phyloP scores from a whole-genome alignment of 805 yeast genomes.

The Nakazawaea wyomingensis region DNA sequence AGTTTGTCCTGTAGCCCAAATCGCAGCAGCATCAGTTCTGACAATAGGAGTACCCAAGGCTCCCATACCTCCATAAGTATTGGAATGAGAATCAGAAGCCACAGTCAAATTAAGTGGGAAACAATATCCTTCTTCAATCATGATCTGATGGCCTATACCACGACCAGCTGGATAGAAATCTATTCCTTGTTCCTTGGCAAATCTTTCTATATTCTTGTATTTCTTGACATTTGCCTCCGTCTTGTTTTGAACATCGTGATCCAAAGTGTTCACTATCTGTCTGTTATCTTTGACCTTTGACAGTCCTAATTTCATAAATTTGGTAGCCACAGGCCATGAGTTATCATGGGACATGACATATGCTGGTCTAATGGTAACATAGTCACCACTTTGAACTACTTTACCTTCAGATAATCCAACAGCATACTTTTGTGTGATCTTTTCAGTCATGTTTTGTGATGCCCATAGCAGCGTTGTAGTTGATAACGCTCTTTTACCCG shows the following conservation, averaged over 20 bases:
- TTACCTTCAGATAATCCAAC: conserved; percentile 78
- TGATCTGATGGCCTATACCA: conserved; percentile 98
- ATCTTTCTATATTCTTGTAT: conserved; percentile 81
- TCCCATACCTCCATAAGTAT: conserved; percentile 97
- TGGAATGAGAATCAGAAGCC: conserved; percentile 96
- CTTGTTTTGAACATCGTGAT: conserved; percentile 96
- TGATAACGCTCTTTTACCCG: conserved; percentile 13
- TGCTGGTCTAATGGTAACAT: conserved; percentile 90
- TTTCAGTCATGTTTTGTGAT: conserved; percentile 89
- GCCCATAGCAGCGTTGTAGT: conserved; percentile 18
- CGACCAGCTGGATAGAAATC: conserved; percentile 98
- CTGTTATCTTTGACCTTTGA: conserved; percentile 72
- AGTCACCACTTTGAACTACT: conserved; percentile 82
- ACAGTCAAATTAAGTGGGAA: conserved; percentile 91
- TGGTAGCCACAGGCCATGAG: conserved; percentile 98
- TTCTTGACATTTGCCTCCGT: conserved; percentile 83
- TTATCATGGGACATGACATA: conserved; percentile 99
- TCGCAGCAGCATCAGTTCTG: conserved; percentile 97
- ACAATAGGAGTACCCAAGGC: conserved; percentile 96
- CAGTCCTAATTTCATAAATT: conserved; percentile 94
- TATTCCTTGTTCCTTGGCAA: conserved; percentile 85
- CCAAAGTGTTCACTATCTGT: conserved; percentile 94
- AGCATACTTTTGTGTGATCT: conserved; percentile 90
- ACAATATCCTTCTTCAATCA: conserved; percentile 99
- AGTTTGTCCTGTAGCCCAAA: conserved; percentile 99